Conservation (phyloP, 345 rosid genomes). For the Eutrema yunnanense region DNA sequence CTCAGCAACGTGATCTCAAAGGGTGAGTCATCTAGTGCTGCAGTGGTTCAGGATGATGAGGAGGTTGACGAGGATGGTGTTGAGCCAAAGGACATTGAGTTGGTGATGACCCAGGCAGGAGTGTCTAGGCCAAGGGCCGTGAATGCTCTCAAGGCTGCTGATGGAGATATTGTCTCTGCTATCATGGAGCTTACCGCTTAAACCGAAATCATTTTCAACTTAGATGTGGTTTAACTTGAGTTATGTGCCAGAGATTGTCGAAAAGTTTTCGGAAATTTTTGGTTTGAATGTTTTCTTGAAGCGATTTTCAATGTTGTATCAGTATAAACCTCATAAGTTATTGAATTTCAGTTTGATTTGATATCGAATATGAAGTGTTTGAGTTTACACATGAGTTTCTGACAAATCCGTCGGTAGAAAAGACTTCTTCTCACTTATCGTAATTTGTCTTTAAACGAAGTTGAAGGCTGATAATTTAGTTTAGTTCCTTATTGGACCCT, state of each 20-base stretch:
- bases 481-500: not conserved
- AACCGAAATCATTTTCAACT: constrained; percentile 7
- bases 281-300: constrained; percentile 21
- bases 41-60: constrained; percentile 69
- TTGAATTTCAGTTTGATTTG: constrained; percentile 18
- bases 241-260: constrained; percentile 27
- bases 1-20: constrained; percentile 56
- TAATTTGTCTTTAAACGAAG: not conserved
- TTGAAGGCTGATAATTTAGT: not conserved
- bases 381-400: not conserved
- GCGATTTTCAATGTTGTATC: constrained; percentile 30
- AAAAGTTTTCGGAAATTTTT: not conserved
- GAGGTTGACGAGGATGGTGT: constrained; percentile 83
- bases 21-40: constrained; percentile 51
- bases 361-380: not conserved
- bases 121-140: constrained; percentile 74
- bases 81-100: constrained; percentile 85
- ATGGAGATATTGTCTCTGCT: constrained; percentile 84
- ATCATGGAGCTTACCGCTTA: constrained; percentile 88
- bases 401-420: too few relatives aligned
- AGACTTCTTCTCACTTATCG: not conserved
- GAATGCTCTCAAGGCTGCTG: constrained; percentile 64
- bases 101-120: constrained; percentile 97
- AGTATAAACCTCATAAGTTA: constrained; percentile 13
- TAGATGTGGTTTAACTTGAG: constrained; percentile 29